These are phyloP conservation scores for apple (Malus domestica) DNA, from an alignment of 306 rosid species.

Conservation along the genomic window DNA sequence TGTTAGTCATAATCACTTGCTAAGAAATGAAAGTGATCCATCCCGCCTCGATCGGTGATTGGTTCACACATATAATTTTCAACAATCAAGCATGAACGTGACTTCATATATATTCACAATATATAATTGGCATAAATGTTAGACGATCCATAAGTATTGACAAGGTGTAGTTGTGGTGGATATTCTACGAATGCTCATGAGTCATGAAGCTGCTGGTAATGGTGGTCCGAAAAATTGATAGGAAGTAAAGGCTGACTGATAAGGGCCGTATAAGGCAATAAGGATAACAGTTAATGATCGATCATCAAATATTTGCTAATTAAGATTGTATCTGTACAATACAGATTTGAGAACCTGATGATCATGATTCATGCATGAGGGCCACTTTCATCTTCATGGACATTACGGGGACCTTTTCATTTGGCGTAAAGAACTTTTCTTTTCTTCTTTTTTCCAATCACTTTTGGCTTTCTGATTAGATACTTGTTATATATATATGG, in stretches of 20 bases:
- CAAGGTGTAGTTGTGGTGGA: constrained; percentile 12
- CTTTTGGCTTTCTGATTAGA: constrained; percentile 19
- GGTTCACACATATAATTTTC: background rate
- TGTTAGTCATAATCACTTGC: background rate
- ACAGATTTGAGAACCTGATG: constrained; percentile 12
- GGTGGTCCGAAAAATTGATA: constrained; percentile 66
- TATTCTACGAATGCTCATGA: constrained; percentile 8
- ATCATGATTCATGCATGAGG: constrained; percentile 2
- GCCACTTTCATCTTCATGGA: constrained; percentile 43
- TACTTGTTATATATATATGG: background rate
- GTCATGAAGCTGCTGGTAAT: constrained; percentile 2
- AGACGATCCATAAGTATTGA: constrained; percentile 17
- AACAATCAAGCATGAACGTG: background rate
- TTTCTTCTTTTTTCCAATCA: constrained; percentile 19
- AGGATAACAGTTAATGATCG: background rate
- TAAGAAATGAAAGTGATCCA: background rate
- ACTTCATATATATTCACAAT: background rate
- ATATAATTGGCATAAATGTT: constrained; percentile 25
- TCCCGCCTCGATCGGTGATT: background rate
- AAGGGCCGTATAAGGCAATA: background rate
- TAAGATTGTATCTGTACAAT: background rate
- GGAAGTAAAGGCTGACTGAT: background rate
- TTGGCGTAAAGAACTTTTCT: constrained; percentile 25
- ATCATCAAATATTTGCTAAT: background rate
- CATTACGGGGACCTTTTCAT: constrained; percentile 23